phyloP scores from a whole-genome alignment of 2,329 filamentous ascomycete species.

The Exophiala calicioides region DNA sequence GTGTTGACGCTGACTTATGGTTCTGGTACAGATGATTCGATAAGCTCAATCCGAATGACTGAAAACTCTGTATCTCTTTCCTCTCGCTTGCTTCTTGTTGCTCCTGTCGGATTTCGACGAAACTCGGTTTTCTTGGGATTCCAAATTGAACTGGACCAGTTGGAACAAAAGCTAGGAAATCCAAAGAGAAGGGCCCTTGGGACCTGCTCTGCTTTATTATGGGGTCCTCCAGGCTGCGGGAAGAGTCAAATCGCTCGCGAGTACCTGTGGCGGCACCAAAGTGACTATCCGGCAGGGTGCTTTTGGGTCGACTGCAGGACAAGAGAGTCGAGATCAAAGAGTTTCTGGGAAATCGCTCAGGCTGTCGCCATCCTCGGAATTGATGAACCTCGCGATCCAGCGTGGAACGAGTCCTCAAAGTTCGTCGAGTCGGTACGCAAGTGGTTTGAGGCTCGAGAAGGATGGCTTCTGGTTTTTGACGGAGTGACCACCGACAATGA shows the following conservation, averaged over 20 bases:
- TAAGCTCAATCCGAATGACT: conserved; percentile 13
- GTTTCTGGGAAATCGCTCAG: conserved; percentile 67
- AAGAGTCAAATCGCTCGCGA: conserved; percentile 70
- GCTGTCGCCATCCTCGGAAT: conserved; percentile 52
- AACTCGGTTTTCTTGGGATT: conserved; percentile 66
- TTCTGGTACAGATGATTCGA: conserved; percentile 17
- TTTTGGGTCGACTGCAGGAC: conserved; percentile 70
- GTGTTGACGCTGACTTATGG: conserved; percentile 26
- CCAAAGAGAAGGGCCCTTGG: conserved; percentile 58
- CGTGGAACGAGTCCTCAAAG: conserved; percentile 37
- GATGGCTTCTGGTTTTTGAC: conserved; percentile 69
- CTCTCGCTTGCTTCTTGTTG: conserved; percentile 43
- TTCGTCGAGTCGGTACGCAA: conserved; percentile 60
- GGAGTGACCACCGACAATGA: conserved; percentile 64
- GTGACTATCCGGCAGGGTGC: conserved; percentile 64
- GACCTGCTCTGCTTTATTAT: conserved; percentile 64
- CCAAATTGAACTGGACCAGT: conserved; percentile 56
- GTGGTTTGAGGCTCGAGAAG: conserved; percentile 63
- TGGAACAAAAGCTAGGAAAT: conserved; percentile 63
- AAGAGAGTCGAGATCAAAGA: conserved; percentile 58
- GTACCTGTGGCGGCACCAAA: conserved; percentile 63
- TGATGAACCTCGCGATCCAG: conserved; percentile 40
- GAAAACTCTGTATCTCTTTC: conserved; percentile 16
- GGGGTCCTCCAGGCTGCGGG: conserved; percentile 65
- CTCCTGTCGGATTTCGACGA: conserved; percentile 60